Conservation (phyloP, 2,329 filamentous ascomycete genomes). For the Neopestalotiopsis clavispora region DNA sequence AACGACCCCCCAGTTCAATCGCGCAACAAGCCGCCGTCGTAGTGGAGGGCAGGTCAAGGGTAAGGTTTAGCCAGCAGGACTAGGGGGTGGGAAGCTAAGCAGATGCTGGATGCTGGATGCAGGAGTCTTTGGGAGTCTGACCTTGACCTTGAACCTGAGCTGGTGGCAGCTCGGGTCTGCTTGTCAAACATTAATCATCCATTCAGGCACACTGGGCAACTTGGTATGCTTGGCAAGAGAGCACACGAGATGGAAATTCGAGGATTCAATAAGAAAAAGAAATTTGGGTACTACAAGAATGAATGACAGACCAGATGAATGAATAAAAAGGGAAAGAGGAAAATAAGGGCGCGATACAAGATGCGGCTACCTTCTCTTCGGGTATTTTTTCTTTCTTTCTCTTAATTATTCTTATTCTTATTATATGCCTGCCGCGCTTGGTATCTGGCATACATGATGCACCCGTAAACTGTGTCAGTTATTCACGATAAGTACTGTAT, state of each 20-base stretch:
- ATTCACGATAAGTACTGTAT: neutral
- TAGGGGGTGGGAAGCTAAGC: neutral
- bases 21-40: neutral
- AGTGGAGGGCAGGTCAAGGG: constrained; percentile 13
- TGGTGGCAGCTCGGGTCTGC: neutral
- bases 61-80: constrained; percentile 6
- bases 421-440: neutral
- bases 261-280: neutral
- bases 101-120: neutral
- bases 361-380: neutral
- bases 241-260: neutral
- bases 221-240: neutral
- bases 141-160: neutral
- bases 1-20: neutral
- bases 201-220: neutral
- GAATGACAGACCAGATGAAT: neutral
- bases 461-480: neutral
- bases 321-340: neutral
- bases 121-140: neutral
- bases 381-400: neutral
- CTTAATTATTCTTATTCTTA: neutral
- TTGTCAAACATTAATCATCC: neutral
- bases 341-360: neutral
- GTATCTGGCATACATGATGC: neutral
- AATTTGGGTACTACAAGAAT: neutral